Evolutionary conservation across 129 eudicot genomes (phyloP), one percentile per base, ranked within the genome.

Genomic region (Gnaphalium uliginosum): DNA sequence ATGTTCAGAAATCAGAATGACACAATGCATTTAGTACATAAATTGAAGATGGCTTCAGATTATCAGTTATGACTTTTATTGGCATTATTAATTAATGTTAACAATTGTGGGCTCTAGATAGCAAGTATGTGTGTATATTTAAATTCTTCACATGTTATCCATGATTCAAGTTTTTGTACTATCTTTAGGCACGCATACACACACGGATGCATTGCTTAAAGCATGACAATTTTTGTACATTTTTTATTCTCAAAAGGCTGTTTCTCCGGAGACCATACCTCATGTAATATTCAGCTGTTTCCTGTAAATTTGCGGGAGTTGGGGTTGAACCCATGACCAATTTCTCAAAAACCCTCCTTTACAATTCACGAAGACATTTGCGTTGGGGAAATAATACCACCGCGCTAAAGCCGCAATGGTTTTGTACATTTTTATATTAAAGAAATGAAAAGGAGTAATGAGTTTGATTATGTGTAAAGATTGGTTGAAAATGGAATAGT

Each of bases 141-240:
- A n/a, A 66, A 79, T 73, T 79, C 79, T 48, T 79, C 83, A 73
- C 83, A 57, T 80, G 83, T 67, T 73, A 67, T 80, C 70, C 70
- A 66, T 80, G 83, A 80, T 73, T 80, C 50, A 5, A 29, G 66
- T 72, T 64, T 72, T 11, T 30, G 65, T 53, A 8, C 62, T 46
- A n/a, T 14, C 53, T 46, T 3, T 1, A 56, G 10, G 61, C 25
- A 56, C 24, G 61, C 23, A 56, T 21, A 46, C n/a, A 46, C 53
- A 46, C 53, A 46, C 53, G 53, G 53, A 46, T 46, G 53, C 53
- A 46, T 46, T 56, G 61, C 25, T 56, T n/a, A 56, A 56, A 56
- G 25, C 61, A 56, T 56, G 61, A 19, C 22, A 56, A 8, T 56
- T 18, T 56, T 18, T 56, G 9, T 56, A 18, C 61, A 56, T 19